A percentile compares a stretch with the other conserved stretches of the same genome.
Evolutionary conservation across 2,329 filamentous ascomycete genomes (phyloP).

Genomic region (Phaeosphaeriaceae sp.): DNA sequence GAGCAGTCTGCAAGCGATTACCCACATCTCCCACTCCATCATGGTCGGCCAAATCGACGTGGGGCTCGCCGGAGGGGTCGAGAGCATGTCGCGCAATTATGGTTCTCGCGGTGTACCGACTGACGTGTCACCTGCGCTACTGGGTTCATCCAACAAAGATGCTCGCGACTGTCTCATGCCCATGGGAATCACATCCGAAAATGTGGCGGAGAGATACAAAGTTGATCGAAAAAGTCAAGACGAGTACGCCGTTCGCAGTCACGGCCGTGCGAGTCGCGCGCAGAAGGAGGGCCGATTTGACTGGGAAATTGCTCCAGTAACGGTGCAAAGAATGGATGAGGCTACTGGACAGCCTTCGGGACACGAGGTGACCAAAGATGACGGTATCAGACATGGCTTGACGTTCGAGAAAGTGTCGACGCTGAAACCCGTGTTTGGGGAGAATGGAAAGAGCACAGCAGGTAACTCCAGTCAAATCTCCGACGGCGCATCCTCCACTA

Average conservation of each 20-base stretch:
- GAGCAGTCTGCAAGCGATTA: slow-evolving; percentile 91
- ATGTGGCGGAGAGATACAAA: slow-evolving; percentile 87
- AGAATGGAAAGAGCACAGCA: slow-evolving; percentile 89
- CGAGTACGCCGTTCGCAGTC: slow-evolving; percentile 84
- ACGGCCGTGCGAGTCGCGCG: slow-evolving; percentile 82
- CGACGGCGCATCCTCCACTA: slow-evolving; percentile 86
- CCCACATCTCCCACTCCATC: slow-evolving; percentile 92
- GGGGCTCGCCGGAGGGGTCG: slow-evolving; percentile 86
- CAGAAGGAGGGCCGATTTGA: slow-evolving; percentile 90
- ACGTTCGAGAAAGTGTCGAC: slow-evolving; percentile 82
- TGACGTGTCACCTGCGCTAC: slow-evolving; percentile 76
- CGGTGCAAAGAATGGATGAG: slow-evolving; percentile 75
- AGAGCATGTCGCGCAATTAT: slow-evolving; percentile 91
- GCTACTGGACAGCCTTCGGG: slow-evolving; percentile 74
- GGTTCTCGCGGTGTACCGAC: slow-evolving; percentile 74
- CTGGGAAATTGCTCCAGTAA: slow-evolving; percentile 91
- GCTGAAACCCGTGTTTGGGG: slow-evolving; percentile 87
- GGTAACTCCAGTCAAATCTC: slow-evolving; percentile 86
- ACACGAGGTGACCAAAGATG: slow-evolving; percentile 82
- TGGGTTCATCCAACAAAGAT: slow-evolving; percentile 77
- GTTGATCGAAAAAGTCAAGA: slow-evolving; percentile 83
- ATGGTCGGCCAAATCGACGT: slow-evolving; percentile 80
- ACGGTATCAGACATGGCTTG: slow-evolving; percentile 89
- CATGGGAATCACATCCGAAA: slow-evolving; percentile 99
- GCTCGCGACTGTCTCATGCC: slow-evolving; percentile 86